Conservation (phyloP, 2,329 filamentous ascomycete species). For the Cytospora paraplurivora region DNA sequence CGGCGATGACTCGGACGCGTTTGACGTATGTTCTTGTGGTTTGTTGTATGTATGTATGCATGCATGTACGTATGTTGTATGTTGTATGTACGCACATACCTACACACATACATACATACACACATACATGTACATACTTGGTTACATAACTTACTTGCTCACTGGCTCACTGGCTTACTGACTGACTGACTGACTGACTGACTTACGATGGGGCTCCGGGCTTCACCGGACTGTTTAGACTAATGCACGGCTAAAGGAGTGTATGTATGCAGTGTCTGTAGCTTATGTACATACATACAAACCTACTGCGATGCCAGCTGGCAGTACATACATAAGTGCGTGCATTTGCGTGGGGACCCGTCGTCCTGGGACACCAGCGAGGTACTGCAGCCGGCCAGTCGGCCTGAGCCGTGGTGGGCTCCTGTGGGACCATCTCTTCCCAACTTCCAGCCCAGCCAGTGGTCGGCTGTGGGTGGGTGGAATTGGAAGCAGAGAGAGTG, state of each 20-base stretch:
- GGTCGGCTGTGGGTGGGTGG: too few species aligned
- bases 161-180: not conserved
- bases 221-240: not conserved
- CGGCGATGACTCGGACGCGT: not conserved
- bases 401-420: slow-evolving; percentile 1
- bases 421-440: too few species aligned
- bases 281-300: not conserved
- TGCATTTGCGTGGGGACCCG: not conserved
- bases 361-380: not conserved
- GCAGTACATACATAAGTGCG: not conserved
- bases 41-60: too few species aligned
- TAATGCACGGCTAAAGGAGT: not conserved
- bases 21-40: not conserved
- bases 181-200: not conserved
- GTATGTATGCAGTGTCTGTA: not conserved
- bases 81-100: not conserved
- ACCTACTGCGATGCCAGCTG: not conserved
- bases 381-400: not conserved
- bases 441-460: too few species aligned
- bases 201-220: not conserved
- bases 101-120: not conserved
- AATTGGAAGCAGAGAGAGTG: too few species aligned
- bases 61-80: too few species aligned
- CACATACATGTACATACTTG: too few species aligned
- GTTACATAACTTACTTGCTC: not conserved